These are phyloP conservation scores for Adansonia rubrostipa DNA, from an alignment of 441 rosid genomes.

Conservation along the genomic window DNA sequence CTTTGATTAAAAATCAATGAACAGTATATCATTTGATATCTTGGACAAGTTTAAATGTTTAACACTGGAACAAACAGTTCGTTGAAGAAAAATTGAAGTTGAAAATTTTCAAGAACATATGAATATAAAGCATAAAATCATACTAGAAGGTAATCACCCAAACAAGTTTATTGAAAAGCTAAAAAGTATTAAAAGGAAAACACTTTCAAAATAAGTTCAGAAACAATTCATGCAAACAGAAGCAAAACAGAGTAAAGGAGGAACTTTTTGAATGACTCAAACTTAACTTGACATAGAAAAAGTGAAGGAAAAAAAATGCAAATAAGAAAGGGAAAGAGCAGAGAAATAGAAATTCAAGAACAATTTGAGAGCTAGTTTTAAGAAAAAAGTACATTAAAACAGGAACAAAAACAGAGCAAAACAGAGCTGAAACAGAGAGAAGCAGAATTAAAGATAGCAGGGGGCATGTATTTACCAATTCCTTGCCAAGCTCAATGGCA, in stretches of 20 bases:
- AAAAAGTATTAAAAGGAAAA: background rate
- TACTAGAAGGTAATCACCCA: background rate
- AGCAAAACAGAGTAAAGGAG: constrained; percentile 11
- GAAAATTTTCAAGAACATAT: background rate
- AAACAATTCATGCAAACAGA: background rate
- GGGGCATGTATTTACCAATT: constrained; percentile 53
- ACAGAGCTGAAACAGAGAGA: background rate
- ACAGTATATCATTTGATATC: background rate
- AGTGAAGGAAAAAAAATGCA: background rate
- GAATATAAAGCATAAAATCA: background rate
- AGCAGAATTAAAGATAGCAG: background rate
- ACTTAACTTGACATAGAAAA: background rate
- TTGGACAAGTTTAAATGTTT: background rate
- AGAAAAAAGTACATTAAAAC: background rate
- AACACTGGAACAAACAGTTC: background rate
- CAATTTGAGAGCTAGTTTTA: background rate
- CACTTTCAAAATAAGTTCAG: background rate
- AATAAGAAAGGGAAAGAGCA: background rate
- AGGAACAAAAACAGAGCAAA: background rate
- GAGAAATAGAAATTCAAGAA: background rate
- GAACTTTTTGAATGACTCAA: background rate
- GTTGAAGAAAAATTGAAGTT: constrained; percentile 1
- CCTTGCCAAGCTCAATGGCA: constrained; percentile 81
- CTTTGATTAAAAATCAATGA: background rate
- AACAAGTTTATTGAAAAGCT: background rate